phyloP scores from a whole-genome alignment of 306 rosid genomes.

The Sechiopsis laciniata region DNA sequence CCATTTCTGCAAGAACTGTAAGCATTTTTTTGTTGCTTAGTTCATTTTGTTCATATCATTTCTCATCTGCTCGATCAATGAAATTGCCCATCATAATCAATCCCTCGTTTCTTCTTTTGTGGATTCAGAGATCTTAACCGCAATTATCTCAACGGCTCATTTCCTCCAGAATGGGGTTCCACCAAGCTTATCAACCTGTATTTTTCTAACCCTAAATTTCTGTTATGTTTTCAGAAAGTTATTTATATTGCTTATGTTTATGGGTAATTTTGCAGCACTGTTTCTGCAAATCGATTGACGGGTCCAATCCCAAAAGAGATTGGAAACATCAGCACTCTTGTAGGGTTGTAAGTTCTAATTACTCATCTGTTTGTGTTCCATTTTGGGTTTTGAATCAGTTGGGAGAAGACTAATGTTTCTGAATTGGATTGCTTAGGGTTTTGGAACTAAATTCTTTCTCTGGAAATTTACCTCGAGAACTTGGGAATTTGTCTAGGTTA shows the following conservation, averaged over 20 bases:
- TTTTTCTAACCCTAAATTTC: neutral
- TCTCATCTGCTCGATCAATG: neutral
- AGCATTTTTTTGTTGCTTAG: neutral
- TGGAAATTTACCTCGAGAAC: slow-evolving; percentile 48
- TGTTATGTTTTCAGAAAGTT: neutral
- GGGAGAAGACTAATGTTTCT: neutral
- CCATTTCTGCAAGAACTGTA: slow-evolving; percentile 19
- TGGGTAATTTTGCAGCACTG: slow-evolving; percentile 37
- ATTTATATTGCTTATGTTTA: neutral
- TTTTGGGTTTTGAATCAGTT: neutral
- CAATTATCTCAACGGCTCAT: slow-evolving; percentile 32
- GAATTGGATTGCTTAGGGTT: slow-evolving; percentile 26
- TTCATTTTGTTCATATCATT: neutral
- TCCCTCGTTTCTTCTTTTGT: neutral
- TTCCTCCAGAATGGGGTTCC: slow-evolving; percentile 33
- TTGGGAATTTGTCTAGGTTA: slow-evolving; percentile 45
- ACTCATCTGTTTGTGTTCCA: neutral
- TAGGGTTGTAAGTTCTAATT: slow-evolving; percentile 49
- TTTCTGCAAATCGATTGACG: slow-evolving; percentile 51
- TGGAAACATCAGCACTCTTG: slow-evolving; percentile 51
- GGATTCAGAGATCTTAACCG: slow-evolving; percentile 33
- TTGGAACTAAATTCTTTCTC: slow-evolving; percentile 55
- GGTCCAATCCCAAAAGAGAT: slow-evolving; percentile 66
- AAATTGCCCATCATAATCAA: neutral
- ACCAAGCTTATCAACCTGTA: slow-evolving; percentile 22